phyloP scores from a whole-genome alignment of 2,329 filamentous ascomycete genomes.

The Colletotrichum incanum region DNA sequence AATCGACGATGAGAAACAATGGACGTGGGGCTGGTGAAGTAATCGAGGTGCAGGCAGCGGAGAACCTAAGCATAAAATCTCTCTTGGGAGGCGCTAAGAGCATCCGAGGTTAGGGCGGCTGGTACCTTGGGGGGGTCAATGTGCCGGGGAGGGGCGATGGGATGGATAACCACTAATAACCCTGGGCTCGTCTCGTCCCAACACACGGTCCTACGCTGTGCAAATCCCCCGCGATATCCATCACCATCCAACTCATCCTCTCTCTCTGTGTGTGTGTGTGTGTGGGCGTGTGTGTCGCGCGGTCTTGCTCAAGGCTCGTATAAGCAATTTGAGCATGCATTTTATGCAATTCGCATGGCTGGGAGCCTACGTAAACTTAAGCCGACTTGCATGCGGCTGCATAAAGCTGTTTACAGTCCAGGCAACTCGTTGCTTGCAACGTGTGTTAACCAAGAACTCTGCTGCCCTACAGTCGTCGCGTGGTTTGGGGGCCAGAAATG shows the following conservation, averaged over 20 bases:
- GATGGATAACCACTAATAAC: background rate
- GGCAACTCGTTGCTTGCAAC: background rate
- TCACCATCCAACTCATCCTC: background rate
- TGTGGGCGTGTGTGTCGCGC: background rate
- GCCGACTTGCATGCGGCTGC: background rate
- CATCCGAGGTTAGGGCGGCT: background rate
- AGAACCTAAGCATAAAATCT: background rate
- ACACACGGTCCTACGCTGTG: slow-evolving; percentile 1
- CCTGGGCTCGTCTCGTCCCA: background rate
- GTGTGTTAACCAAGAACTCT: background rate
- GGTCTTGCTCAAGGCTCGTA: background rate
- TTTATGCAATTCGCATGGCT: slow-evolving; percentile 2
- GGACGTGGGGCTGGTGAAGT: background rate
- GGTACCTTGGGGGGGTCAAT: background rate
- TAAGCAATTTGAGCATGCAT: background rate
- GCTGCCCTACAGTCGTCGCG: background rate
- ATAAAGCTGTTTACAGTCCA: background rate
- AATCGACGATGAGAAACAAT: background rate
- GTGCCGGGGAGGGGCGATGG: slow-evolving; percentile 9
- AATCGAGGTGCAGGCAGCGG: background rate
- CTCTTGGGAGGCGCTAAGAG: background rate
- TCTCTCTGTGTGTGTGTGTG: background rate
- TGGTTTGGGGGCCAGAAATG: slow-evolving; percentile 4
- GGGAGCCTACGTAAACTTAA: background rate
- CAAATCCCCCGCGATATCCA: background rate